phyloP scores from a whole-genome alignment of 73 alveolate species.

The Effrenium voratum region DNA sequence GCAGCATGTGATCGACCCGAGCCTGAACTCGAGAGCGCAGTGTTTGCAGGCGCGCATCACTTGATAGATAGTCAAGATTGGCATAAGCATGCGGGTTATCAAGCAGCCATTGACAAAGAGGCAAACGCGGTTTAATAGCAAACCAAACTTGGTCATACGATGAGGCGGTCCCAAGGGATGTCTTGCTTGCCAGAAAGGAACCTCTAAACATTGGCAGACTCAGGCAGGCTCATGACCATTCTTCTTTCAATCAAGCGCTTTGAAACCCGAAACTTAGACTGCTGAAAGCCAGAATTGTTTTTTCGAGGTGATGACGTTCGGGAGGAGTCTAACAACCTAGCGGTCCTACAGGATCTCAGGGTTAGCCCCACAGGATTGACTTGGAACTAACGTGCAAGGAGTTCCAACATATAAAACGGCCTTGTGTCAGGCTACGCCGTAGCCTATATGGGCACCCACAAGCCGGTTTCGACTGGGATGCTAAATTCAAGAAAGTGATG shows the following conservation, averaged over 20 bases:
- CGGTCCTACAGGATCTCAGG: neutral
- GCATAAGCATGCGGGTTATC: constrained; percentile 38
- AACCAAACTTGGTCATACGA: constrained; percentile 29
- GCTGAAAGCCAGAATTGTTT: constrained; percentile 38
- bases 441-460: constrained; percentile 9
- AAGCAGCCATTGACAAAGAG: constrained; percentile 6
- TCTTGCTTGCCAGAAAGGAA: neutral
- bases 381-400: neutral
- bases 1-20: too few relatives aligned
- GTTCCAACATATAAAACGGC: neutral
- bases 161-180: constrained; percentile 37
- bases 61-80: constrained; percentile 23
- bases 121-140: constrained; percentile 16
- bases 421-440: constrained; percentile 7
- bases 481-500: neutral
- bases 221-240: too few relatives aligned
- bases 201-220: constrained; percentile 15
- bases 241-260: neutral
- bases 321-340: constrained; percentile 1
- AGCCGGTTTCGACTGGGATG: constrained; percentile 6
- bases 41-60: constrained; percentile 20
- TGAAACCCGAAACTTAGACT: neutral
- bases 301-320: constrained; percentile 44
- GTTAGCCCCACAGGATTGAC: constrained; percentile 7
- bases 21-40: too few relatives aligned